These are phyloP conservation scores for Aspergillus transmontanensis DNA, from an alignment of 2,329 filamentous ascomycete genomes.

Conservation along the genomic window DNA sequence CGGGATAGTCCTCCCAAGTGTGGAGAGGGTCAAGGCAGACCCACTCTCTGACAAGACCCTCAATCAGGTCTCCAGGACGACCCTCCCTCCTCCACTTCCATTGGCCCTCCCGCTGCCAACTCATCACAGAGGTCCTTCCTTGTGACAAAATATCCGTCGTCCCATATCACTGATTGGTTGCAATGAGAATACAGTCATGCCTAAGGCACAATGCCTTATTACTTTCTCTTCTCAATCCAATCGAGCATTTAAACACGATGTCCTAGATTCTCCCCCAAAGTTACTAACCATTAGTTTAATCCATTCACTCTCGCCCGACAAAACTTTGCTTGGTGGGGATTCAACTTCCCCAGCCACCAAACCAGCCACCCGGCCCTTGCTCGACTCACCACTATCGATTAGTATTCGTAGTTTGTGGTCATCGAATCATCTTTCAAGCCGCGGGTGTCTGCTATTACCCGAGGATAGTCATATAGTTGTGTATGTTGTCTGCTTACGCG, in stretches of 20 bases:
- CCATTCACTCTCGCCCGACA: background rate
- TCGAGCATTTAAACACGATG: background rate
- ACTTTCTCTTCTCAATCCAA: background rate
- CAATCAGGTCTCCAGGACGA: conserved; percentile 8
- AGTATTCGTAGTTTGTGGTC: background rate
- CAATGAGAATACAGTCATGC: background rate
- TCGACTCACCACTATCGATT: background rate
- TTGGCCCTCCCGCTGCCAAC: conserved; percentile 22
- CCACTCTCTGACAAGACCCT: background rate
- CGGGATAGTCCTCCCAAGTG: background rate
- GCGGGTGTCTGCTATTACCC: background rate
- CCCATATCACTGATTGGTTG: background rate
- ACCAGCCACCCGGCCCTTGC: conserved; percentile 8
- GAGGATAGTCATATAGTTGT: background rate
- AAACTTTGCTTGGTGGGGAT: background rate
- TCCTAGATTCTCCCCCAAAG: background rate
- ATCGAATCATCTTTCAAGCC: background rate
- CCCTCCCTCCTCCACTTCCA: conserved; percentile 9
- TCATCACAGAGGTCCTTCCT: conserved; percentile 20
- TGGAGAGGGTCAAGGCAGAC: background rate
- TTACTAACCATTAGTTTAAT: background rate
- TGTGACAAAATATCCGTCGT: background rate
- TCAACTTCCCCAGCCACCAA: conserved; percentile 9
- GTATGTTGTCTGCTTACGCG: background rate
- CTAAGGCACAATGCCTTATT: background rate